Percentiles rank a stretch among this genome's conserved stretches.
Evolutionary conservation across 2,329 filamentous ascomycete genomes (phyloP).

Genomic region (Colletotrichum sublineola): DNA sequence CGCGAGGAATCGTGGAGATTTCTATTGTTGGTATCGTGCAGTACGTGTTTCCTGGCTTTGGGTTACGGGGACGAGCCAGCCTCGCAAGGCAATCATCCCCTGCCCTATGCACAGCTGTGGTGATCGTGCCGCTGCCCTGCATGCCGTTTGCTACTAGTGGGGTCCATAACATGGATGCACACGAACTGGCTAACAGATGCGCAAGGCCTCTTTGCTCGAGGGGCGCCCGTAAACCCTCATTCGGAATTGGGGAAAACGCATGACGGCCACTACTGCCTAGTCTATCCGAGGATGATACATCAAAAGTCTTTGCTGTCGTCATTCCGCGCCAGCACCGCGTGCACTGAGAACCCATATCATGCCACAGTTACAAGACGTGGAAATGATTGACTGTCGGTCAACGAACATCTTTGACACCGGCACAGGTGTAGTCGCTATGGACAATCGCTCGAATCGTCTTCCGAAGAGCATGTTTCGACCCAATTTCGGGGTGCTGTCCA

Average conservation of each 20-base stretch:
- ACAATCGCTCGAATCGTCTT: conserved; percentile 13
- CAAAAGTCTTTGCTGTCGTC: conserved; percentile 1
- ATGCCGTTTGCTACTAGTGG: conserved; percentile 10
- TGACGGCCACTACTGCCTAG: background rate
- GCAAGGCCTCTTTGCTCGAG: background rate
- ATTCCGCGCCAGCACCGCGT: conserved; percentile 2
- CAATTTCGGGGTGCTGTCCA: conserved; percentile 10
- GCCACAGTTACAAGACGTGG: conserved; percentile 4
- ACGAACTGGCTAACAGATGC: conserved; percentile 2
- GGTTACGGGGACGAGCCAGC: conserved; percentile 25
- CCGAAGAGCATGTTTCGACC: background rate
- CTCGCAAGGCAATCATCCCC: conserved; percentile 38
- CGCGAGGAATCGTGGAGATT: conserved; percentile 16
- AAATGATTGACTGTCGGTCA: background rate
- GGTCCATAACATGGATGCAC: conserved; percentile 20
- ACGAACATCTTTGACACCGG: background rate
- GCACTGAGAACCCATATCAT: background rate
- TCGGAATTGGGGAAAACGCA: conserved; percentile 8
- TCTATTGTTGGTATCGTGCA: conserved; percentile 41
- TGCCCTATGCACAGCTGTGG: conserved; percentile 16
- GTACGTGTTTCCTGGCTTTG: conserved; percentile 15
- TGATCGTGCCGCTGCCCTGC: conserved; percentile 29
- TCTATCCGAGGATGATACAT: background rate
- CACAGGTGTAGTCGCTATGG: conserved; percentile 12
- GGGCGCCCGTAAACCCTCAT: background rate